phyloP scores from a whole-genome alignment of 345 rosid species.

The Populus euphratica region DNA sequence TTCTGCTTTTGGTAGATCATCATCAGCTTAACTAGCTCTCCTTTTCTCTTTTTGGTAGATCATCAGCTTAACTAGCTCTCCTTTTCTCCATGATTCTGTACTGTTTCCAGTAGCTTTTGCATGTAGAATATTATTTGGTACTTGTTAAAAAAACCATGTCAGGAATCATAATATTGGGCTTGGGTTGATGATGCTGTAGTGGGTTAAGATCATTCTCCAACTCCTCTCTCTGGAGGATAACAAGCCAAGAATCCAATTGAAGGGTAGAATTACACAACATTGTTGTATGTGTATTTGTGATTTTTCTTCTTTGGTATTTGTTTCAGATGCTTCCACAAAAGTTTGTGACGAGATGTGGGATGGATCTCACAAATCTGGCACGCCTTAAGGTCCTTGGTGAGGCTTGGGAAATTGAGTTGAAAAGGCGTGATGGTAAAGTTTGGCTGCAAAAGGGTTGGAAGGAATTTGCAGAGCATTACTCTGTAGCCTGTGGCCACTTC shows the following conservation, averaged over 20 bases:
- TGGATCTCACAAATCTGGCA: background rate
- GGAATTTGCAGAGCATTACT: constrained; percentile 16
- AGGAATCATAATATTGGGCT: no score
- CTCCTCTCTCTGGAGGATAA: no score
- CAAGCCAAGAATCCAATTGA: background rate
- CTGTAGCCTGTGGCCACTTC: constrained; percentile 9
- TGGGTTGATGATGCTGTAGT: no score
- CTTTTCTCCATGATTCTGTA: no score
- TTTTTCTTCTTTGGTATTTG: background rate
- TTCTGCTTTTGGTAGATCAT: background rate
- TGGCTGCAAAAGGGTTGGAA: constrained; percentile 23
- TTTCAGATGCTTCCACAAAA: constrained; percentile 24
- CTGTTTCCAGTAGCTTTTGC: no score
- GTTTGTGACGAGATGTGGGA: constrained; percentile 20
- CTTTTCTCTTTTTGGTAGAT: background rate
- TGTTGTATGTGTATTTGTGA: background rate
- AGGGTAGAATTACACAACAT: background rate
- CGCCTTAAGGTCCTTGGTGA: constrained; percentile 15
- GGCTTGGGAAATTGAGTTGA: constrained; percentile 18
- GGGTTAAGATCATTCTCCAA: no score
- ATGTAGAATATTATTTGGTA: no score
- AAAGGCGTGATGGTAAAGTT: background rate
- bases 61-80: background rate
- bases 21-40: background rate
- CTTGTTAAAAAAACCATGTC: no score